phyloP scores from a whole-genome alignment of 176 grass and related monocot genomes.

The Calamus simplicifolius region DNA sequence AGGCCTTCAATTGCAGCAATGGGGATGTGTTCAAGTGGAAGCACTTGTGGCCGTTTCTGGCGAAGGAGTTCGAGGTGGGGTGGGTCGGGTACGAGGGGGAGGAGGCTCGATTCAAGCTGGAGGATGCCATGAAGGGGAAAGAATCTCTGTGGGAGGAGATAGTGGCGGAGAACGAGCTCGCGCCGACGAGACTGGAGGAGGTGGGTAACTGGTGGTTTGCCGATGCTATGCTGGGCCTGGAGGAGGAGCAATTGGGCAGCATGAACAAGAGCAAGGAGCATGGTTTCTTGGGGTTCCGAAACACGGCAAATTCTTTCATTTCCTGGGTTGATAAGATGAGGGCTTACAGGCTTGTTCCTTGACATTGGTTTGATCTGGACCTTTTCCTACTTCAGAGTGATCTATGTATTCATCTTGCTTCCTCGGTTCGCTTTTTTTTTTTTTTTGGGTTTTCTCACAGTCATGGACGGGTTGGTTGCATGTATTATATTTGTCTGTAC shows the following conservation, averaged over 20 bases:
- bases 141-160: slow-evolving; percentile 60
- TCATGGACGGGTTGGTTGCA: no score
- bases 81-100: no score
- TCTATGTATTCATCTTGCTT: neutral
- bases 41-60: no score
- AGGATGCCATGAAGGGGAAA: slow-evolving; percentile 54
- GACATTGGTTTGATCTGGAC: neutral
- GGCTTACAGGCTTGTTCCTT: slow-evolving; percentile 71
- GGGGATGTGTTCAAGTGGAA: no score
- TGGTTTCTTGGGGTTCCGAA: slow-evolving; percentile 79
- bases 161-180: slow-evolving; percentile 45
- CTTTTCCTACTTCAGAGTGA: neutral
- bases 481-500: no score
- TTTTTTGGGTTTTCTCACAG: neutral
- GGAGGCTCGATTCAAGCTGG: slow-evolving; percentile 44
- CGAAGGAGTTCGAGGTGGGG: no score
- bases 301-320: slow-evolving; percentile 54
- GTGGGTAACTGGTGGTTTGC: slow-evolving; percentile 64
- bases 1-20: no score
- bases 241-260: slow-evolving; percentile 41
- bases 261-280: slow-evolving; percentile 99
- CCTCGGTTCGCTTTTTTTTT: neutral
- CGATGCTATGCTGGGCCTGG: slow-evolving; percentile 13
- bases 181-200: slow-evolving; percentile 35
- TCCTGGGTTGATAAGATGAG: slow-evolving; percentile 77